Evolutionary conservation across 331 rosid species (phyloP), one percentile per base, ranked within the genome.

Genomic region (Prunus yedoensis): DNA sequence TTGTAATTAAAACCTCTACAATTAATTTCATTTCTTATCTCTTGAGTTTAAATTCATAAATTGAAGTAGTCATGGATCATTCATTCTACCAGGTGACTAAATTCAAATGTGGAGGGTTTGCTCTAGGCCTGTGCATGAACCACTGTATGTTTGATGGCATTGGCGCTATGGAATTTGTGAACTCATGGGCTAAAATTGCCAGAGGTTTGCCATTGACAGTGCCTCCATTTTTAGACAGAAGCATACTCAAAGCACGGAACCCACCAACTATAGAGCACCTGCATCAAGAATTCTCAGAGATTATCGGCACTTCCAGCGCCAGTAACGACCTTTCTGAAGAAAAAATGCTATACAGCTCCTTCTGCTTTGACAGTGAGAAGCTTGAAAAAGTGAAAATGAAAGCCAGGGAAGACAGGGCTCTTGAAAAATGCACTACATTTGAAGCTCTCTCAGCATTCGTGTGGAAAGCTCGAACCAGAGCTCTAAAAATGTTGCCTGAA

Each of bases 61-160:
- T 10, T 18, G 15, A 28, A 65, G 8, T 20, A 12, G 10, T 56
- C 14, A 16, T 18, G n/a, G 58, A 56, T 8, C 28, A 20, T 56
- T 65, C 4, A 20, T 56, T 65, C 4, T 5, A 65, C 35, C 80
- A 91, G 97, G 93, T 91, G 82, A 91, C 97, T 1, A 88, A 88
- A 78, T 91, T 91, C 74, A 88, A 83, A 65, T 91, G 97, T 77
- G 97, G 97, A 79, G 92, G 97, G 47, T 91, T 91, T 82, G 78
- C 80, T 66, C 89, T 91, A 78, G 97, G 94, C 30, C 70, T 91
- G 61, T 91, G 94, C 88, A 81, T 91, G 90, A 91, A 89, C 43
- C 97, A 91, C 73, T 91, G 94, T 8, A 89, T 91, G 97, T 86
- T 88, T 74, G 97, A 91, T 79, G 97, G 97, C 13, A 87, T 91